Percentiles rank a stretch among this genome's conserved stretches.
Evolutionary conservation across 108 stramenopile species (phyloP).

Genomic region (Cyclotella distinguenda): DNA sequence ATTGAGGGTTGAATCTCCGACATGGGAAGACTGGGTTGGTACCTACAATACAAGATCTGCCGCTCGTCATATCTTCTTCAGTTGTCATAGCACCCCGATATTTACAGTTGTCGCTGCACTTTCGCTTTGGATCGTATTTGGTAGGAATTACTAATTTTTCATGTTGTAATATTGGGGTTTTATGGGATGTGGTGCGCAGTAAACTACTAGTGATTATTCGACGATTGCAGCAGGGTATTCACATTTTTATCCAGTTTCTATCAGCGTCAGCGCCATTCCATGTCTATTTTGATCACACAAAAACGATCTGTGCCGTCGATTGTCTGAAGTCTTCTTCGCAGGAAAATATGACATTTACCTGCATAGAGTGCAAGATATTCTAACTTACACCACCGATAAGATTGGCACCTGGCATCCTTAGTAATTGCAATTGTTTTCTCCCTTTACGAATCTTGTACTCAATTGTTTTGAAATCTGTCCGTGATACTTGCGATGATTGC

Average conservation of each 20-base stretch:
- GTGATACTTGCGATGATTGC: constrained; percentile 48
- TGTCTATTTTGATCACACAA: too few species aligned
- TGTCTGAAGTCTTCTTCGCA: too few species aligned
- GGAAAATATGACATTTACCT: background rate
- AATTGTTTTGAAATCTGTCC: constrained; percentile 76
- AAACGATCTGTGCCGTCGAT: too few species aligned
- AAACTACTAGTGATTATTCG: too few species aligned
- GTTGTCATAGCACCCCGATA: background rate
- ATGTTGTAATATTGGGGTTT: too few species aligned
- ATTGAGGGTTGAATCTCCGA: constrained; percentile 29
- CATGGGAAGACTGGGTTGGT: constrained; percentile 15
- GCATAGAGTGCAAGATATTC: background rate
- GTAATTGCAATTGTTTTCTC: constrained; percentile 72
- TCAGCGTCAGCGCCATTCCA: too few species aligned
- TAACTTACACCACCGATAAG: constrained; percentile 46
- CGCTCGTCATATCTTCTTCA: background rate
- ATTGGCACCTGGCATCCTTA: constrained; percentile 84
- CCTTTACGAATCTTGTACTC: constrained; percentile 82
- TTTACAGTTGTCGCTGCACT: too few species aligned
- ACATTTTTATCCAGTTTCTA: too few species aligned
- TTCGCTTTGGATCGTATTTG: background rate
- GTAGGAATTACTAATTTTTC: too few species aligned
- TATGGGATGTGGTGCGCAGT: too few species aligned
- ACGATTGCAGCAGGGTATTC: too few species aligned
- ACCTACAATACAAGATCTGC: constrained; percentile 2